Conservation (phyloP, 805 yeast species). For the Suhomyces canberraensis region DNA sequence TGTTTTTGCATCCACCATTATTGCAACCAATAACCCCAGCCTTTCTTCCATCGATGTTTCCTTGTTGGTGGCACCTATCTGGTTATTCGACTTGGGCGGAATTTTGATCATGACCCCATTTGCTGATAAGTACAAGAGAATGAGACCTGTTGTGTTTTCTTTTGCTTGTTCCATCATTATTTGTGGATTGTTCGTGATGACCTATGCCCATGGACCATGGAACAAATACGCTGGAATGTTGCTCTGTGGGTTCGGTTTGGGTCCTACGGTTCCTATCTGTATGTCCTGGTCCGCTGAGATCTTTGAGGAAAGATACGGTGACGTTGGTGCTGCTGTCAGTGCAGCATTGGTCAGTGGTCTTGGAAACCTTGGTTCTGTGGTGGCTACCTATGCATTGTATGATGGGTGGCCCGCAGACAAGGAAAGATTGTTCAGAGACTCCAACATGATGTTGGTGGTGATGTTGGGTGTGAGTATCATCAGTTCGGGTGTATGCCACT, state of each 20-base stretch:
- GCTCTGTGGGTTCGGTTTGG: conserved; percentile 82
- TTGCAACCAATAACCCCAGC: conserved; percentile 58
- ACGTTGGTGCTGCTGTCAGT: conserved; percentile 79
- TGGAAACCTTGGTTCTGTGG: conserved; percentile 83
- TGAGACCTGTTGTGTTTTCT: conserved; percentile 61
- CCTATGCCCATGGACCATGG: conserved; percentile 75
- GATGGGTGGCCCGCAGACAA: conserved; percentile 83
- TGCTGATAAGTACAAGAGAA: conserved; percentile 63
- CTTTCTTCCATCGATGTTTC: conserved; percentile 68
- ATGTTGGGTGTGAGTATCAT: conserved; percentile 74
- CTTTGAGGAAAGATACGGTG: conserved; percentile 68
- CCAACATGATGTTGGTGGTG: conserved; percentile 81
- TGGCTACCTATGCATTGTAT: conserved; percentile 82
- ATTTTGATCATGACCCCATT: conserved; percentile 74
- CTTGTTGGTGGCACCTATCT: conserved; percentile 80
- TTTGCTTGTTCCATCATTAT: conserved; percentile 65
- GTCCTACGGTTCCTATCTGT: conserved; percentile 85
- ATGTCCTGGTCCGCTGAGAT: conserved; percentile 84
- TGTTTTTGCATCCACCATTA: conserved; percentile 78
- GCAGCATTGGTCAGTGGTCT: conserved; percentile 82
- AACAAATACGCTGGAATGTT: conserved; percentile 74
- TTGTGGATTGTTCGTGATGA: conserved; percentile 69
- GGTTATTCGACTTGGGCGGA: conserved; percentile 81
- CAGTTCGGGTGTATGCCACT: conserved; percentile 32
- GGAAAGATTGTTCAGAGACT: conserved; percentile 56